Evolutionary conservation across 441 rosid species (phyloP), one percentile per base, ranked within the genome.

Genomic region (Eutrema salsugineum): DNA sequence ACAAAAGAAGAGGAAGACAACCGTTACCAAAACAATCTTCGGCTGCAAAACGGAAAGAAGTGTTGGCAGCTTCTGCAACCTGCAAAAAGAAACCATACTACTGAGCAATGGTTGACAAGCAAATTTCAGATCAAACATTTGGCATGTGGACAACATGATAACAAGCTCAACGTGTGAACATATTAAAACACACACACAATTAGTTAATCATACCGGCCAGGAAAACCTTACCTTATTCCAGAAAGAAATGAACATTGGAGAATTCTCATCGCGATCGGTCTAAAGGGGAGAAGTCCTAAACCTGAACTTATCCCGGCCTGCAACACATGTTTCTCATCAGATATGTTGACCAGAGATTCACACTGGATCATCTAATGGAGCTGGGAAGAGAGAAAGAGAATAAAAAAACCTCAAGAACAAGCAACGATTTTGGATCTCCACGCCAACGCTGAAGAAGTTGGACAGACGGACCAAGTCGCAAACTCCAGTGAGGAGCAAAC

Each of bases 191-290:
- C 10, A 20, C 36, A 19, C 2, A 39, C 16, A 38, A 19, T 11
- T 70, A 39, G 11, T 47, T 17, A 16, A 47, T 35, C 9, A 47
- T 19, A 49, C 50, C 50, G 30, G 53, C 51, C 54, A 63, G 40
- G 67, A 5, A 46, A 53, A 12, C 20, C 74, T 53, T 80, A 88
- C 99, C 77, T 84, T 66, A 87, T 83, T 80, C 95, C 96, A 51
- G 89, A 84, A 59, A 84, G 83, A 68, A 94, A 94, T 3, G 99
- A 94, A 66, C 97, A 91, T 28, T 85, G 87, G 60, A 90, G 94
- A 82, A 91, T 86, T 84, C 86, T 91, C 94, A 90, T 94, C 24
- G 73, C 79, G 70, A 83, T 71, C 40, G 89, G 91, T 72, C 86
- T 82, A 84, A 87, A 94, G 61, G 97, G 97, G 75, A 86, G 76